Evolutionary conservation across 2,329 filamentous ascomycete species (phyloP), one percentile per base, ranked within the genome.

Genomic region (Cladosporium velox): DNA sequence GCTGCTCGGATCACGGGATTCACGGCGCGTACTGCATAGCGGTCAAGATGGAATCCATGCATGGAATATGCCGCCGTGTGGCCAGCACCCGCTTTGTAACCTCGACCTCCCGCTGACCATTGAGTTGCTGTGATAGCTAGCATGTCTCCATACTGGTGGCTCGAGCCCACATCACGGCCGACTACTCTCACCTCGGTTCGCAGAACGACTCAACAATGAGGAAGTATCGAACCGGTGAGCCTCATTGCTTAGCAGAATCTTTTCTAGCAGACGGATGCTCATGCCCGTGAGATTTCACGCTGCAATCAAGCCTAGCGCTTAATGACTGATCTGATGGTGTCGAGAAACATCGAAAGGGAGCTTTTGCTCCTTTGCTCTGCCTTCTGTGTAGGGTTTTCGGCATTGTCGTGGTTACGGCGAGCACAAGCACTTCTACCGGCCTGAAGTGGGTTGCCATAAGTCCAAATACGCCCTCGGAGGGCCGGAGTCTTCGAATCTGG

Each of bases 1-100:
- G 34, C 32, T 60, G 38, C 58, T 49, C 38, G 58, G 58, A 24
- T 49, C 58, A 34, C 58, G 58, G 58, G 41, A 41, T n/a, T 34
- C 58, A 49, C 28, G 58, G 58, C 41, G 58, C 58, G 41, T 60
- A 15, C 14, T 54, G 51, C 51, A 54, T n/a, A 12, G 28, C 52
- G 7, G 30, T 28, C 52, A 55, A 21, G 18, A 34, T 18, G 52
- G 32, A 8, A 30, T 34, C 18, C 10, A 55, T 6, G 28, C 26
- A n/a, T 55, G 15, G 18, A 5, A 34, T 24, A 55, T 34, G 52
- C 52, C 52, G 30, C 18, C 34, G 6, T 32, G 3, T 55, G 34
- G 52, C 28, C 52, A 55, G 28, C 52, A 55, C 52, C 1, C 28
- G 52, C 52, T 32, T 21, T 6, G 28, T 34, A 34, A 30, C 52